A percentile compares a stretch with the other conserved stretches of the same genome.
phyloP scores from a whole-genome alignment of 371 early-diverging fungal genomes.

The Encephalitozoon romaleae region DNA sequence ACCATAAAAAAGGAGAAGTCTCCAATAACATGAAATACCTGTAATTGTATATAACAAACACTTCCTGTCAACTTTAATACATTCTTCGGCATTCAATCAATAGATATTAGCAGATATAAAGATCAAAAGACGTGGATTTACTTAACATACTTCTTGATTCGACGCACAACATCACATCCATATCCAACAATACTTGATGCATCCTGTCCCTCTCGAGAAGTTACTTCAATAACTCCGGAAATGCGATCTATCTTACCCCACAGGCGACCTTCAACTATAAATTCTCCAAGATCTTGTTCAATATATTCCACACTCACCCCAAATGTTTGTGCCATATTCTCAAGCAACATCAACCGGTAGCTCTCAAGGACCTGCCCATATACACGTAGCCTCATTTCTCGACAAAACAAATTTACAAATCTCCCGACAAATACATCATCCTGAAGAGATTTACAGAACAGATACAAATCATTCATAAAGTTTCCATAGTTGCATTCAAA shows the following conservation, averaged over 20 bases:
- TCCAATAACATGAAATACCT: neutral
- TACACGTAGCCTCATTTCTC: conserved; percentile 89
- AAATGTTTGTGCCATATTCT: conserved; percentile 87
- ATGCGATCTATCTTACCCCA: conserved; percentile 97
- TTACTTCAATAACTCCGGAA: conserved; percentile 84
- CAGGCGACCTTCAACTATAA: conserved; percentile 85
- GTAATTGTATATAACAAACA: neutral
- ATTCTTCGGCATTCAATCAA: neutral
- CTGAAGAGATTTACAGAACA: conserved; percentile 43
- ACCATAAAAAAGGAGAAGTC: neutral
- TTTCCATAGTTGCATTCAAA: conserved; percentile 82
- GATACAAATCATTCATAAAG: conserved; percentile 72
- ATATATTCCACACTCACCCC: conserved; percentile 73
- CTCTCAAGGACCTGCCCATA: conserved; percentile 92
- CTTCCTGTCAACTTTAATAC: neutral
- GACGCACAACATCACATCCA: conserved; percentile 20
- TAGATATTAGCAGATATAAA: neutral
- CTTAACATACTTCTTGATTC: conserved; percentile 30
- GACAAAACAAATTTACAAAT: conserved; percentile 66
- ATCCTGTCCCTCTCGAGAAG: conserved; percentile 84
- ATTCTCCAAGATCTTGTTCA: conserved; percentile 75
- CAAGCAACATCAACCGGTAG: conserved; percentile 81
- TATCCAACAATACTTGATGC: conserved; percentile 64
- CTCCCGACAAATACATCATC: conserved; percentile 64
- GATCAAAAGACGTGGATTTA: neutral